These are phyloP conservation scores for Xylaria bambusicola DNA, from an alignment of 495 filamentous ascomycete genomes.

Conservation along the genomic window DNA sequence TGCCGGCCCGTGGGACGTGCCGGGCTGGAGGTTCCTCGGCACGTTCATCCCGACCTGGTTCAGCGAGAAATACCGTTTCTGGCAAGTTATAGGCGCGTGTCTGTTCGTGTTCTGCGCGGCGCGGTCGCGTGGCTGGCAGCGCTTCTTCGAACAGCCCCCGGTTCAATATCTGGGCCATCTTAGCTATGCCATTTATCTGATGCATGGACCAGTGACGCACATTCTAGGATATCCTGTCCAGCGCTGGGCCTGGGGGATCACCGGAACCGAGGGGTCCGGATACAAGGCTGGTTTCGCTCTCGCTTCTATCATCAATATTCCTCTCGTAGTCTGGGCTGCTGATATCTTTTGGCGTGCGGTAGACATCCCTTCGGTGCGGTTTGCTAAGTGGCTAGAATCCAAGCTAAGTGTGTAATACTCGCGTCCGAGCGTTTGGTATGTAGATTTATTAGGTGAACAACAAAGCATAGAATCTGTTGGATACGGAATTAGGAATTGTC, in stretches of 20 bases:
- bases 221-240: slow-evolving; percentile 44
- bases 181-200: slow-evolving; percentile 54
- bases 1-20: slow-evolving; percentile 34
- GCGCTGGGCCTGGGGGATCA: slow-evolving; percentile 35
- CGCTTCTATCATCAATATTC: slow-evolving; percentile 38
- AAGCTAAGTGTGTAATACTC: slow-evolving; percentile 20
- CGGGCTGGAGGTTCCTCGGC: slow-evolving; percentile 45
- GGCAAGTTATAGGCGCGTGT: slow-evolving; percentile 42
- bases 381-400: slow-evolving; percentile 46
- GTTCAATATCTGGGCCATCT: slow-evolving; percentile 54
- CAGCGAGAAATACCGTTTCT: slow-evolving; percentile 45
- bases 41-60: slow-evolving; percentile 42
- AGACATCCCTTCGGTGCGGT: slow-evolving; percentile 47
- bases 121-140: slow-evolving; percentile 38
- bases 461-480: neutral
- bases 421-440: neutral
- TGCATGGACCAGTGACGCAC: slow-evolving; percentile 55
- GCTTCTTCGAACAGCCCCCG: slow-evolving; percentile 33
- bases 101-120: slow-evolving; percentile 42
- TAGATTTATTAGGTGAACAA: neutral
- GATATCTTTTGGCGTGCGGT: slow-evolving; percentile 50
- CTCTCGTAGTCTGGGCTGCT: slow-evolving; percentile 44
- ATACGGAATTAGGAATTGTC: too few relatives aligned
- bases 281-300: slow-evolving; percentile 40
- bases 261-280: slow-evolving; percentile 34